phyloP scores from a whole-genome alignment of 768 basidiomycete species.

The Dacryopinax primogenitus region DNA sequence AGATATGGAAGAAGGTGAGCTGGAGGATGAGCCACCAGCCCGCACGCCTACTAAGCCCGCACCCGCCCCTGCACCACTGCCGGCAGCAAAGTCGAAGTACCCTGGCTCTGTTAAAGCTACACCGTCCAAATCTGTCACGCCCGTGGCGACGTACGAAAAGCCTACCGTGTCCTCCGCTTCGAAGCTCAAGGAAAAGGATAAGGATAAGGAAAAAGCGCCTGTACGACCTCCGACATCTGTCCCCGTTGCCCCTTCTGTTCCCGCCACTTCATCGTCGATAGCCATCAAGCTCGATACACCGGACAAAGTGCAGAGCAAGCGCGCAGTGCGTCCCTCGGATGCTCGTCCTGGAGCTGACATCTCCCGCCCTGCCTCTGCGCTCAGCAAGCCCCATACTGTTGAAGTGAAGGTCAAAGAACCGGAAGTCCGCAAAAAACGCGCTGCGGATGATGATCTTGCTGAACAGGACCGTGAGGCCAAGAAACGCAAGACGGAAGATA shows the following conservation, averaged over 20 bases:
- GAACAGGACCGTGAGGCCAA: neutral
- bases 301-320: neutral
- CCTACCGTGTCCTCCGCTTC: neutral
- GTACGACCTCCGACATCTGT: too few species aligned
- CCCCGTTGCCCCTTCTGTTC: too few species aligned
- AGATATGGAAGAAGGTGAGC: neutral
- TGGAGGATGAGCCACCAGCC: neutral
- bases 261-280: neutral
- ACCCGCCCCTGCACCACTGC: neutral
- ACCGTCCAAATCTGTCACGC: neutral
- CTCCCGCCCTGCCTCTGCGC: neutral
- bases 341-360: neutral
- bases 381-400: neutral
- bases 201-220: too few species aligned
- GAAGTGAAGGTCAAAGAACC: neutral
- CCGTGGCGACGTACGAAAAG: neutral
- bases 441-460: neutral
- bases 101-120: neutral
- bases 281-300: neutral
- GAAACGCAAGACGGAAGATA: constrained; percentile 1
- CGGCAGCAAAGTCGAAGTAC: neutral
- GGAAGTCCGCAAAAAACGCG: neutral
- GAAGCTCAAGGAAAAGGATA: neutral
- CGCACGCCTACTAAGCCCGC: too few species aligned
- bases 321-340: neutral